Evolutionary conservation across 169 alveolate genomes (phyloP).

Genomic region (Eimeria praecox): DNA sequence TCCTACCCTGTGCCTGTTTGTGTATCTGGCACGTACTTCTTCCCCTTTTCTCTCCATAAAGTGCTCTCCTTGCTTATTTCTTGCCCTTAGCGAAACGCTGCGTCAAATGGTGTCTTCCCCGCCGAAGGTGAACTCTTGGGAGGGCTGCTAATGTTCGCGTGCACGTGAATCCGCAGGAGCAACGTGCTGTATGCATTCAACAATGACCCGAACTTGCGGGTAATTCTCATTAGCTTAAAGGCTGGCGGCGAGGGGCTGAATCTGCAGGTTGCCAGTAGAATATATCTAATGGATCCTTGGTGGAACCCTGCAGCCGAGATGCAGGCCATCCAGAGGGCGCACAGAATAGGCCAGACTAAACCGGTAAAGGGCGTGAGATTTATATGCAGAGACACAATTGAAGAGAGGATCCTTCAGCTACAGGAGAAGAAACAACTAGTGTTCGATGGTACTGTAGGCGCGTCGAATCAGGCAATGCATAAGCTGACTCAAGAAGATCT

Average conservation of each 20-base stretch:
- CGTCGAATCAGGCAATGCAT: slow-evolving; percentile 88
- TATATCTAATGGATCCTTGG: slow-evolving; percentile 98
- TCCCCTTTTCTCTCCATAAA: not conserved
- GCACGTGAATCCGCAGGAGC: slow-evolving; percentile 83
- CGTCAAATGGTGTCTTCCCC: not conserved
- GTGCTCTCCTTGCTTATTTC: not conserved
- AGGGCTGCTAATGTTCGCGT: not conserved
- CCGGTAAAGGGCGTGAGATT: slow-evolving; percentile 96
- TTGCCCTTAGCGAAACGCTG: not conserved
- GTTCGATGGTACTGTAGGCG: slow-evolving; percentile 94
- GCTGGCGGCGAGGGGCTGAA: slow-evolving; percentile 99
- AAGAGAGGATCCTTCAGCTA: slow-evolving; percentile 97
- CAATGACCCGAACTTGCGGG: slow-evolving; percentile 89
- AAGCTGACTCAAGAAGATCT: slow-evolving; percentile 93
- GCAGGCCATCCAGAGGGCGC: slow-evolving; percentile 98
- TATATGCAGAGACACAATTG: slow-evolving; percentile 97
- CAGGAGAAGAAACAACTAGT: slow-evolving; percentile 95
- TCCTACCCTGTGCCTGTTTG: not conserved
- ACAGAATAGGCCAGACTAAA: slow-evolving; percentile 97
- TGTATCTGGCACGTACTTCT: not conserved
- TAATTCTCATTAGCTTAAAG: slow-evolving; percentile 93
- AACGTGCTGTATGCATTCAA: slow-evolving; percentile 92
- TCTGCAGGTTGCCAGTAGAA: slow-evolving; percentile 97
- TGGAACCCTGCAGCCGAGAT: slow-evolving; percentile 99
- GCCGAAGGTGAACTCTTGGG: not conserved